Evolutionary conservation across 2,329 filamentous ascomycete genomes (phyloP).

Genomic region (Aspergillus piperis): DNA sequence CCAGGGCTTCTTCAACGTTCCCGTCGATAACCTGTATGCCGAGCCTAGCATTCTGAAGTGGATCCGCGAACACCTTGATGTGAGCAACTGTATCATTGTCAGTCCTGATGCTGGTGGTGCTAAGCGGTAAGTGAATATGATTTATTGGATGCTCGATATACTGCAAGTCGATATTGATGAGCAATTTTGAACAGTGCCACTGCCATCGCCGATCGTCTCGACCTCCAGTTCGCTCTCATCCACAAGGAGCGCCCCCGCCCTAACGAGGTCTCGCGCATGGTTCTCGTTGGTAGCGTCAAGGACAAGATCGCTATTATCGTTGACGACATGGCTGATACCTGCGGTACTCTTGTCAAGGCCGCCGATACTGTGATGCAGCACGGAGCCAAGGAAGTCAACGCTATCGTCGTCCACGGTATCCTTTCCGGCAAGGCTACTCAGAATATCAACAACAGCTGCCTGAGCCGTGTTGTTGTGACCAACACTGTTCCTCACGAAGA

Average conservation of each 20-base stretch:
- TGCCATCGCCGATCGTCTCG: conserved; percentile 86
- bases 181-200: conserved; percentile 63
- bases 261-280: conserved; percentile 90
- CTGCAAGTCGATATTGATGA: background rate
- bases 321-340: conserved; percentile 97
- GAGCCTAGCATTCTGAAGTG: conserved; percentile 89
- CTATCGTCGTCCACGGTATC: conserved; percentile 94
- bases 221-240: conserved; percentile 88
- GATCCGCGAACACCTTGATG: conserved; percentile 82
- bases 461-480: conserved; percentile 81
- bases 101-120: conserved; percentile 93
- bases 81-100: conserved; percentile 87
- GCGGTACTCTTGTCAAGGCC: conserved; percentile 83
- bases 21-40: conserved; percentile 81
- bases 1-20: conserved; percentile 91
- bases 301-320: conserved; percentile 94
- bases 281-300: conserved; percentile 89
- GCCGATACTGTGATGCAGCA: conserved; percentile 85
- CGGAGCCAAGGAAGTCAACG: conserved; percentile 83
- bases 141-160: background rate
- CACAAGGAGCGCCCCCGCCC: conserved; percentile 93
- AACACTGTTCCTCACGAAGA: conserved; percentile 83
- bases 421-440: conserved; percentile 85
- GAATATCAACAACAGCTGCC: conserved; percentile 74
- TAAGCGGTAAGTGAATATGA: conserved; percentile 63